These are phyloP conservation scores for Eucalyptus coolabah DNA, from an alignment of 345 rosid species.

Conservation along the genomic window DNA sequence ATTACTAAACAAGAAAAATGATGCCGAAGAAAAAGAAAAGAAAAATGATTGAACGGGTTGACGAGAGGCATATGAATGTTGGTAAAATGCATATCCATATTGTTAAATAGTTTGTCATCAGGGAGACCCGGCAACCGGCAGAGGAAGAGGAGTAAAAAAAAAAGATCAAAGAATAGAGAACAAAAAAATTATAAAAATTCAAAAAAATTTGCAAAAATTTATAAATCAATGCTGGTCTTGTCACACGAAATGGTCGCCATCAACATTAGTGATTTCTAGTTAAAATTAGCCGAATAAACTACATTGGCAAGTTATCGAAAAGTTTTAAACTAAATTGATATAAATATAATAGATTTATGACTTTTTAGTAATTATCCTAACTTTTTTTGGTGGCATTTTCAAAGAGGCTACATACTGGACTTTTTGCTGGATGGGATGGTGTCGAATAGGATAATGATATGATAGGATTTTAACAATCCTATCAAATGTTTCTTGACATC, in stretches of 20 bases:
- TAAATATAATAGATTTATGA: no score
- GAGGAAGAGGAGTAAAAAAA: background rate
- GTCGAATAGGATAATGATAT: no score
- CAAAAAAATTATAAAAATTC: no score
- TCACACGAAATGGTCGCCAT: rapidly evolving
- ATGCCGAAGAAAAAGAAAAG: no score
- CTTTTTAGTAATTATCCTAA: background rate
- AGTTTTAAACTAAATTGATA: rapidly evolving
- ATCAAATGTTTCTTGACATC: no score
- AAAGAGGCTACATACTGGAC: rapidly evolving
- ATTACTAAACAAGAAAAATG: background rate
- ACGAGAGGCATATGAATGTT: background rate
- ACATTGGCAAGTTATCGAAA: rapidly evolving
- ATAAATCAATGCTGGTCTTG: rapidly evolving
- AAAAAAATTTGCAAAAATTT: background rate
- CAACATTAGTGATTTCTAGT: rapidly evolving
- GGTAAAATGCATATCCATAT: background rate
- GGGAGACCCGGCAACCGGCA: rapidly evolving
- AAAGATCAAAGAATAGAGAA: no score
- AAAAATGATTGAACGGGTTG: background rate
- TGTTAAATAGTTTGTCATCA: background rate
- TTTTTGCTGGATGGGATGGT: no score
- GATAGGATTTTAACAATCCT: no score
- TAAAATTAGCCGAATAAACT: no score
- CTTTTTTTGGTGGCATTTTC: background rate